Evolutionary conservation across 345 rosid genomes (phyloP).

Genomic region (Syzygium jambos): DNA sequence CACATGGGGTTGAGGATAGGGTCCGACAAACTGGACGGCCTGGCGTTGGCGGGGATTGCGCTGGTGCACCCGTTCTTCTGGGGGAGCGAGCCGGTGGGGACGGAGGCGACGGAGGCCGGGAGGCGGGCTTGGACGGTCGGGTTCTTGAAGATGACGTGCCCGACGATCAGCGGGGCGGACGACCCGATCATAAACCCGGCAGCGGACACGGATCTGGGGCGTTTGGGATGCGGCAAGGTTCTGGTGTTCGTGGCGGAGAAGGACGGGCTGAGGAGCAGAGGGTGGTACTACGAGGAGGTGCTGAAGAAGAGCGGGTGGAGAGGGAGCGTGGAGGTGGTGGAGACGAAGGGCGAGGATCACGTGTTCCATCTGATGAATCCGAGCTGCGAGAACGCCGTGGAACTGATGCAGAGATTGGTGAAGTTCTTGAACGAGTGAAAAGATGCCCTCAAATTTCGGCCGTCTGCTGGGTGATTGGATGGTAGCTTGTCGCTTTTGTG

Average conservation of each 20-base stretch:
- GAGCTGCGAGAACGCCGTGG: not conserved
- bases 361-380: constrained; percentile 5
- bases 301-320: constrained; percentile 10
- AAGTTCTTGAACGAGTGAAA: constrained; percentile 8
- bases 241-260: constrained; percentile 25
- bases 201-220: constrained; percentile 10
- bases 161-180: constrained; percentile 16
- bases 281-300: constrained; percentile 4
- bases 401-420: constrained; percentile 1
- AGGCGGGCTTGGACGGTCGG: not conserved
- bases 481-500: not conserved
- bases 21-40: constrained; percentile 1
- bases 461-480: not conserved
- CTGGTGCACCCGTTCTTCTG: constrained; percentile 28
- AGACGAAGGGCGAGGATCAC: constrained; percentile 8
- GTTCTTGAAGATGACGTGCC: constrained; percentile 6
- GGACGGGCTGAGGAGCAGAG: constrained; percentile 16
- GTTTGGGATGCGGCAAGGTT: constrained; percentile 14
- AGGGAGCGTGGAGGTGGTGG: constrained; percentile 2
- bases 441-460: no score
- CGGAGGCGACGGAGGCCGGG: constrained; percentile 1
- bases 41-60: constrained; percentile 5
- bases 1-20: constrained; percentile 18
- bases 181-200: constrained; percentile 35
- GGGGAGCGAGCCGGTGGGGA: constrained; percentile 6